Percentiles rank a stretch among this genome's conserved stretches.
phyloP scores from a whole-genome alignment of 2,329 filamentous ascomycete species.

The Colletotrichum salicis region DNA sequence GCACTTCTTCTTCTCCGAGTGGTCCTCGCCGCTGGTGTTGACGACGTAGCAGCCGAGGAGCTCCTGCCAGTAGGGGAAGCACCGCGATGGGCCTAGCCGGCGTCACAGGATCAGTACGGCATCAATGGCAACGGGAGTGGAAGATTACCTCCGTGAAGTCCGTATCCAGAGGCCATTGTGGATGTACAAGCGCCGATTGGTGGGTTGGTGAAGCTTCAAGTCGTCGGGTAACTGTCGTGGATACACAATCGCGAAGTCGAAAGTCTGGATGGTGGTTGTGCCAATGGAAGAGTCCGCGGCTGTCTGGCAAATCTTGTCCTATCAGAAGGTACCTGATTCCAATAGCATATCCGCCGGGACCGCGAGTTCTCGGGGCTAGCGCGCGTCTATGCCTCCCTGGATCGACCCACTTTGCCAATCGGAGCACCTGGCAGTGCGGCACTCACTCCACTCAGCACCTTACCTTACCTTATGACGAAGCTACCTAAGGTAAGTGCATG shows the following conservation, averaged over 20 bases:
- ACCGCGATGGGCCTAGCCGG: conserved; percentile 72
- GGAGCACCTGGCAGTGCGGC: not conserved
- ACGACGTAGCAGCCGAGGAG: conserved; percentile 98
- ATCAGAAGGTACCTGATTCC: conserved; percentile 29
- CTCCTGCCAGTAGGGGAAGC: conserved; percentile 99
- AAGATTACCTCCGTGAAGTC: conserved; percentile 78
- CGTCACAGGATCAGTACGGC: conserved; percentile 37
- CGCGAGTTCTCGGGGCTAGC: conserved; percentile 14
- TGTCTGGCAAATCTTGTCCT: conserved; percentile 15
- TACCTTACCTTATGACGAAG: conserved; percentile 23
- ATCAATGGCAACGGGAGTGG: not conserved
- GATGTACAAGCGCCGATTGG: conserved; percentile 41
- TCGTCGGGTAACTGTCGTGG: conserved; percentile 14
- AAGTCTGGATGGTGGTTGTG: conserved; percentile 8
- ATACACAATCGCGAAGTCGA: conserved; percentile 18
- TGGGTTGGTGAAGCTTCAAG: conserved; percentile 32
- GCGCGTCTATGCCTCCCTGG: conserved; percentile 2
- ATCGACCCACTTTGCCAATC: not conserved
- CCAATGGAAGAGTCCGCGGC: conserved; percentile 23
- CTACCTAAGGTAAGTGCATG: conserved; percentile 2
- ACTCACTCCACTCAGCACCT: not conserved
- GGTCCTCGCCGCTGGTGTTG: conserved; percentile 84
- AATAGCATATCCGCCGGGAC: not conserved
- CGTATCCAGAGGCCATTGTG: conserved; percentile 83
- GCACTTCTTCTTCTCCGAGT: conserved; percentile 88